Evolutionary conservation across 1,284 basidiomycete genomes (phyloP), one percentile per base, ranked within the genome.

Genomic region (Moniliophthora roreri): DNA sequence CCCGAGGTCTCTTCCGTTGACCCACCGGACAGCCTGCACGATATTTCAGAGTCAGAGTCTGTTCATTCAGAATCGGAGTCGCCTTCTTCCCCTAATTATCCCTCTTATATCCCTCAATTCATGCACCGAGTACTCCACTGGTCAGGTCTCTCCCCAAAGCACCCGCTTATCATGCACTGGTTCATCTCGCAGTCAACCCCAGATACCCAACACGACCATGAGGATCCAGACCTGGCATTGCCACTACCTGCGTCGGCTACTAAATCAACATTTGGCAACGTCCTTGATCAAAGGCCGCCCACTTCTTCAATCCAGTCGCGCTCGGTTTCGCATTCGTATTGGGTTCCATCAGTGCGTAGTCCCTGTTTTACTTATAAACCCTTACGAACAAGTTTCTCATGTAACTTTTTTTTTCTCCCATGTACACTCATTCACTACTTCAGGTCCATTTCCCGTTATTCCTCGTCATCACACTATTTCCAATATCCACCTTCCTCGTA

Each of bases 171-270:
- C 21, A 32, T 58, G 18, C 60, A 61, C 36, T 73, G 67, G 68
- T 75, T 77, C 26, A 66, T 69, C n/a, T 73, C 79, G 21, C 78
- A 81, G 18, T 78, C 83, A 3, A 78, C 82, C 13, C 75, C 73
- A 44, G 73, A 81, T 16, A 76, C 74, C 62, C 67, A 63, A 10
- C 79, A 81, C 13, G 38, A 47, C 52, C 80, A 32, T 6, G 28
- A 32, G 7, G 28, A 32, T 6, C 11, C 28, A 11, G 28, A 84
- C 52, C 77, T 75, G 51, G 71, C 87, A 41, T 79, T 91, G n/a
- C 87, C 88, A n/a, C 69, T 89, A 52, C 85, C 87, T 20, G 78
- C 84, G 5, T 75, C 80, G 13, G 79, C 84, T 15, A 73, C 75
- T 45, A 72, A 77, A 57, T 62, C 79, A 34, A 68, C 80, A 16